Base-by-base conservation (phyloP, 2,329 filamentous ascomycete species). In the Xylaria sp. region DNA sequence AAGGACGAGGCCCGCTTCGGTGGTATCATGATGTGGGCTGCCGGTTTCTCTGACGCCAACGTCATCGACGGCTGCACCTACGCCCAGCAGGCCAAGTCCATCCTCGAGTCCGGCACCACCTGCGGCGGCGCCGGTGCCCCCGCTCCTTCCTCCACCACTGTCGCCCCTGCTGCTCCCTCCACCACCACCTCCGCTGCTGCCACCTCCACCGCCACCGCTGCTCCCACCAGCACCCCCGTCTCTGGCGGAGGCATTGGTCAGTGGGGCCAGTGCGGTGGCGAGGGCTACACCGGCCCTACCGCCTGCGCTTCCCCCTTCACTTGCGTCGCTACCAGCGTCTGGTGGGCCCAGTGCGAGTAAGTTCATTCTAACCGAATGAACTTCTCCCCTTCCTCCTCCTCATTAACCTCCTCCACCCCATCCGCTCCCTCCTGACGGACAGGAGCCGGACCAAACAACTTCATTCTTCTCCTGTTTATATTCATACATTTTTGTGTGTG, bases 11-110 rank as follows among this genome's bases (percentile, higher is more conserved):
- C 66, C 7, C 66, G 70, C 30, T 74, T 75, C 57, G 73, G 73
- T 11, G 73, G 74, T 44, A 64, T 76, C 63, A 76, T 76, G 76
- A 73, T 77, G 72, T 78, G 76, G 75, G 69, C 69, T 18, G 75
- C 76, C 2, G 75, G 73, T 1, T 77, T 75, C 61, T 76, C 74
- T 1, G 76, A 78, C 64, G 55, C 62, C 34, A 68, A 69, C 42
- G 65, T 68, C 39, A 59, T 66, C 59, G 70, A 74, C 59, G 73
- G 73, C 6, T 76, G 75, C 67, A 78, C 66, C 34, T 78, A 75
- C 59, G 75, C 75, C 7, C 75, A 78, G 63, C 59, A 75, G 49
- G 49, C 19, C 37, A 11, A 51, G 49, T 51, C 9, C 47, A 49
- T 78, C 56, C 63, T 77, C 52, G 61, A 60, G 8, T 70, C 63